phyloP scores from a whole-genome alignment of 805 yeast genomes.

The Hanseniaspora occidentalis region DNA sequence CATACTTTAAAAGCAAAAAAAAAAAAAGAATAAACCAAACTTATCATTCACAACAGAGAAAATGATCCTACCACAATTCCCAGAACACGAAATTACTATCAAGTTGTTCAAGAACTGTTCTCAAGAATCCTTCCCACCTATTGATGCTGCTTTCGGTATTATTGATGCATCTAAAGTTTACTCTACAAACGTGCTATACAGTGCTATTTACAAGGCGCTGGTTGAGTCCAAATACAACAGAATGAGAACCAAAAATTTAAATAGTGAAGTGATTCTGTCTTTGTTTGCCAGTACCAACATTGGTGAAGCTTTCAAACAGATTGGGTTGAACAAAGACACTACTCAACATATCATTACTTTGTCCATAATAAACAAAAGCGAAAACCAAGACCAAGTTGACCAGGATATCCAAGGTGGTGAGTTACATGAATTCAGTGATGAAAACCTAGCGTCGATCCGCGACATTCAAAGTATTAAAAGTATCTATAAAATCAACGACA shows the following conservation, averaged over 20 bases:
- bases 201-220: slow-evolving; percentile 50
- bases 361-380: slow-evolving; percentile 28
- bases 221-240: slow-evolving; percentile 34
- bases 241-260: slow-evolving; percentile 51
- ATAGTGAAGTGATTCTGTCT: slow-evolving; percentile 60
- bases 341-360: slow-evolving; percentile 36
- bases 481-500: slow-evolving; percentile 10
- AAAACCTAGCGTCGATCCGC: slow-evolving; percentile 17
- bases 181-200: slow-evolving; percentile 48
- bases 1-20: too few species aligned
- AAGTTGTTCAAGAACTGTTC: slow-evolving; percentile 34
- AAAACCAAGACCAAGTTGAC: slow-evolving; percentile 9
- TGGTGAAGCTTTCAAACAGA: slow-evolving; percentile 52
- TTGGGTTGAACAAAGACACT: slow-evolving; percentile 48
- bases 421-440: slow-evolving; percentile 24
- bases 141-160: slow-evolving; percentile 31
- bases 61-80: slow-evolving; percentile 35
- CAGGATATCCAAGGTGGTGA: slow-evolving; percentile 21
- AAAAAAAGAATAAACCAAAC: not conserved
- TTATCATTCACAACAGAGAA: slow-evolving; percentile 3
- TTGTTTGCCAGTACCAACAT: slow-evolving; percentile 59
- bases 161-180: slow-evolving; percentile 46
- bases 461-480: slow-evolving; percentile 27
- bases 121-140: slow-evolving; percentile 30
- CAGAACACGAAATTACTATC: slow-evolving; percentile 25